Evolutionary conservation across 2,329 filamentous ascomycete genomes (phyloP), one percentile per base, ranked within the genome.

Genomic region (Epicoccum nigrum): DNA sequence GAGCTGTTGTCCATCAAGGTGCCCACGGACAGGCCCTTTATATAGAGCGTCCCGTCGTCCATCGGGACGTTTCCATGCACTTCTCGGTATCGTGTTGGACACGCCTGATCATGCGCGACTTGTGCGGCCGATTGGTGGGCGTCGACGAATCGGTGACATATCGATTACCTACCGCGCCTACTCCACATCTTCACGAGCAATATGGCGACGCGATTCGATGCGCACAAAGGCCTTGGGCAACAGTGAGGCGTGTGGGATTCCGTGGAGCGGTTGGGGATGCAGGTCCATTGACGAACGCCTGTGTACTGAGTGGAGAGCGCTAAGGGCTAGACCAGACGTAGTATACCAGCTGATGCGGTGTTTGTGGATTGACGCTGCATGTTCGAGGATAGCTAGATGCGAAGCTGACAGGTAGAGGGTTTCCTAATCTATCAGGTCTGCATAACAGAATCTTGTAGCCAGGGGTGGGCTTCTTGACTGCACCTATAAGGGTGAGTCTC

Each of bases 1-100:
- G 48, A 45, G 47, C 45, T 54, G 53, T 30, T 51, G 49, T n/a
- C 53, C 62, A 64, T 64, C 62, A 64, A 54, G 62, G 62, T 64
- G 58, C 60, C 55, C 54, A 49, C 43, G 44, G 38, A 45, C 35
- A 39, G 33, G 21, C 25, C 43, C 23, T 41, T 56, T 61, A 60
- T 60, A 60, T 61, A 61, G 44, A 54, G 38, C 39, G 16, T 32
- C 28, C 27, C 15, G 13, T 7, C 21, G 19, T 8, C n/a, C 2
- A 15, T 49, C 27, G 42, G 32, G 38, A 37, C 31, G 39, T 17
- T 32, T 43, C 12, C 7, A 33, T 31, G 21, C 21, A 25, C 39
- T 27, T 11, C 17, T 11, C 17, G 28, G 21, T 23, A 34, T 38
- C 51, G 38, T 28, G 30, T 23, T 45, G 51, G 35, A 28, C 28